Percentiles rank a stretch among this genome's conserved stretches.
Conservation (phyloP, 2,329 filamentous ascomycete species). For the Venturia carpophila region DNA sequence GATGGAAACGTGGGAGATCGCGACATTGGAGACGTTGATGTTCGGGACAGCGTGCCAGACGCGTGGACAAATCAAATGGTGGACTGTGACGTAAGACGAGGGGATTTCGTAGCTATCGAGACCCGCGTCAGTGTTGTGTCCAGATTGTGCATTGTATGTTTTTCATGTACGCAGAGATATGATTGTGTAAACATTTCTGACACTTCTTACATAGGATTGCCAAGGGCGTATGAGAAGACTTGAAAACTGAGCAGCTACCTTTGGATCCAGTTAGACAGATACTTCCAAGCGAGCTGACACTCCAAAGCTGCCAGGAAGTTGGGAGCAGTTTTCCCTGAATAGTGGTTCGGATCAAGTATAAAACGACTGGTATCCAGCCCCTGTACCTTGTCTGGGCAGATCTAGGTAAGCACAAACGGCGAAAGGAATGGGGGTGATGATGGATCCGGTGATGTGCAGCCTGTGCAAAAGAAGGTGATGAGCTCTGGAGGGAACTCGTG, state of each 20-base stretch:
- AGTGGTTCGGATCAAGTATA: background rate
- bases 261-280: background rate
- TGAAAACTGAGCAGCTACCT: background rate
- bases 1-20: background rate
- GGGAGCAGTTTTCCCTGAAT: background rate
- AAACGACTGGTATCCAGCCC: background rate
- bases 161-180: background rate
- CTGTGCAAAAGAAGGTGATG: constrained; percentile 12
- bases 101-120: background rate
- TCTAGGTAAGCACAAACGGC: background rate
- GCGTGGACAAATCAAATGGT: background rate
- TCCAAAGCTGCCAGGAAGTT: background rate
- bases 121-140: background rate
- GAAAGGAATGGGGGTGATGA: background rate
- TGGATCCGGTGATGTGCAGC: background rate
- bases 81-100: constrained; percentile 3
- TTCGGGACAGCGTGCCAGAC: constrained; percentile 2
- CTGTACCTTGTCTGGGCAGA: background rate
- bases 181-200: background rate
- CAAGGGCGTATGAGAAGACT: background rate
- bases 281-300: background rate
- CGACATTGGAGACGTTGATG: background rate
- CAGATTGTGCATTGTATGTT: background rate
- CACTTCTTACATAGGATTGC: background rate
- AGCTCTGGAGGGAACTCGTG: background rate